Evolutionary conservation across 768 basidiomycete species (phyloP).

Genomic region (Phlebiopsis flavidoalba): DNA sequence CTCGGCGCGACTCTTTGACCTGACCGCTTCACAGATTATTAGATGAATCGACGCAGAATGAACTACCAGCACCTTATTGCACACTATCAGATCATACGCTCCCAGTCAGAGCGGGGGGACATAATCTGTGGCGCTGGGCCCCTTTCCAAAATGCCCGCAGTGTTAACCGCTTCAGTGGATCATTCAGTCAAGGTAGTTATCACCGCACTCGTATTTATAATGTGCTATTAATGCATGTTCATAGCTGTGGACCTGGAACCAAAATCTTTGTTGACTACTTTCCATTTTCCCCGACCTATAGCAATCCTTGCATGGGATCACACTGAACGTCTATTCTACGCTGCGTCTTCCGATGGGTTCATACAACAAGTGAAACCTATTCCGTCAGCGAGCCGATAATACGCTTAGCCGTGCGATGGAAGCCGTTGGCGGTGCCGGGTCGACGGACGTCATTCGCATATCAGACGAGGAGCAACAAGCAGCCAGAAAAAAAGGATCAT

Average conservation of each 20-base stretch:
- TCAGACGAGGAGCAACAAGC: conserved; percentile 44
- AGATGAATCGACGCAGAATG: conserved; percentile 69
- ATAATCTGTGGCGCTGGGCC: conserved; percentile 74
- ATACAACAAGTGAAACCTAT: conserved; percentile 80
- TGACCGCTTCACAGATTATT: conserved; percentile 48
- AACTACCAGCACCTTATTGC: conserved; percentile 72
- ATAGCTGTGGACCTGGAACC: conserved; percentile 78
- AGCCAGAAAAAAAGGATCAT: conserved; percentile 60
- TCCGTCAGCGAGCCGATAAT: conserved; percentile 54
- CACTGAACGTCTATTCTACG: conserved; percentile 88
- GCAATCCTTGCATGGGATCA: conserved; percentile 68
- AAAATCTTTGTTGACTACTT: conserved; percentile 74
- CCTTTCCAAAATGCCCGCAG: conserved; percentile 71
- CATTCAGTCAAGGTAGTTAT: conserved; percentile 80
- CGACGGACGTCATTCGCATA: conserved; percentile 66
- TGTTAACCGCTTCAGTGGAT: conserved; percentile 80
- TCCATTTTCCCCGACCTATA: conserved; percentile 79
- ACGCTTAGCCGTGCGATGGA: conserved; percentile 46
- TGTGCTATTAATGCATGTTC: conserved; percentile 7
- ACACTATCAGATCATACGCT: conserved; percentile 90
- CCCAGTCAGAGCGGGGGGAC: conserved; percentile 78
- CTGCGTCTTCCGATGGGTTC: conserved; percentile 68
- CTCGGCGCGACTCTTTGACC: neutral
- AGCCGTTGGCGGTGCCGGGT: conserved; percentile 72
- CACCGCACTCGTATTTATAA: neutral